Conservation (phyloP, 1,284 basidiomycete species). For the Irpex sp. region DNA sequence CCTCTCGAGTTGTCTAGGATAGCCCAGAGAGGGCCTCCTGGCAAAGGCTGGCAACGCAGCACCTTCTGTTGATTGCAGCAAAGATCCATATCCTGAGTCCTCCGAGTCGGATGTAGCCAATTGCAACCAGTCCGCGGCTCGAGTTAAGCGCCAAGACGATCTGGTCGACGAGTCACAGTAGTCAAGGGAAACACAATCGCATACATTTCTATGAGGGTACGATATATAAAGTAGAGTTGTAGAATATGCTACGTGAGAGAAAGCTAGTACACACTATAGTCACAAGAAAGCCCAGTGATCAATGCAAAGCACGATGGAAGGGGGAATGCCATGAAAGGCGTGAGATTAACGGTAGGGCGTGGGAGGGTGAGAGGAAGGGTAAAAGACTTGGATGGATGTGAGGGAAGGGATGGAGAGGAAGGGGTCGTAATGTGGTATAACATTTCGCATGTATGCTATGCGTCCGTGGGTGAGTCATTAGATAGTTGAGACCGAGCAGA, state of each 20-base stretch:
- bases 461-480: slow-evolving; percentile 2
- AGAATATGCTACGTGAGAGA: slow-evolving; percentile 4
- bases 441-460: background rate
- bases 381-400: background rate
- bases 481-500: slow-evolving; percentile 1
- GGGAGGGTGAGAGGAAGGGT: background rate
- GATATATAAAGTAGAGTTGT: slow-evolving; percentile 15
- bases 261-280: slow-evolving; percentile 9
- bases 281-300: background rate
- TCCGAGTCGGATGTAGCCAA: too few relatives aligned
- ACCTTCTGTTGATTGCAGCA: too few relatives aligned
- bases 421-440: background rate
- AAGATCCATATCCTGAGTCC: too few relatives aligned
- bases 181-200: background rate
- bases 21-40: too few relatives aligned
- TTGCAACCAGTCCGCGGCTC: too few relatives aligned
- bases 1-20: too few relatives aligned
- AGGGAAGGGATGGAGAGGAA: background rate
- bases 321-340: background rate
- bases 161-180: background rate
- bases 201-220: slow-evolving; percentile 20
- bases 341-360: background rate
- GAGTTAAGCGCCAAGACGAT: too few relatives aligned
- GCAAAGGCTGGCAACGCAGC: too few relatives aligned
- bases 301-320: background rate